These are phyloP conservation scores for Pyrenophora seminiperda DNA, from an alignment of 2,329 filamentous ascomycete species.

Conservation along the genomic window DNA sequence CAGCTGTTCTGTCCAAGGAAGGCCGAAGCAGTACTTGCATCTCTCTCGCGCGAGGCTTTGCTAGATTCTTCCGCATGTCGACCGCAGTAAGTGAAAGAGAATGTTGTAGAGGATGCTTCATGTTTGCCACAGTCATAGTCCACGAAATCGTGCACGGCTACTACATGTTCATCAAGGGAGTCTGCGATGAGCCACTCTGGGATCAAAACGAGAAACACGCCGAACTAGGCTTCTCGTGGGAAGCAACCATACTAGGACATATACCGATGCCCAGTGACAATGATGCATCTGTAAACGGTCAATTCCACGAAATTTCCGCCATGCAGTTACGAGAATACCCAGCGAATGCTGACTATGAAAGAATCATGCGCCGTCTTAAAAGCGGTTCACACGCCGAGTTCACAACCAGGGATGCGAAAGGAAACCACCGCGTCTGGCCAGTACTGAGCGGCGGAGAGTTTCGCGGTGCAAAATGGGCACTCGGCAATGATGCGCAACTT, in stretches of 20 bases:
- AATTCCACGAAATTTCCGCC: no score
- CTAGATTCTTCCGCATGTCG: background rate
- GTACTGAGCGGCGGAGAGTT: background rate
- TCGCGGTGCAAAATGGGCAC: conserved; percentile 11
- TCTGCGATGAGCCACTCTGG: conserved; percentile 21
- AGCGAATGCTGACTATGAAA: no score
- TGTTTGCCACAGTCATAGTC: conserved; percentile 22
- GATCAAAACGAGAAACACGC: conserved; percentile 7
- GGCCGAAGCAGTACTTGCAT: background rate
- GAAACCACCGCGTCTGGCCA: background rate
- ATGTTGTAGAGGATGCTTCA: conserved; percentile 14
- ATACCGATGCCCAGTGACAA: conserved; percentile 9
- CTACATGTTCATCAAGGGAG: conserved; percentile 14
- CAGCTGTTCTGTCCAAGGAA: background rate
- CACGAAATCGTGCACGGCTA: conserved; percentile 32
- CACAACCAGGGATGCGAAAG: background rate
- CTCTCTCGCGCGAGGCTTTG: background rate
- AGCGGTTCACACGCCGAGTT: background rate
- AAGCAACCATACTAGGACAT: conserved; percentile 9
- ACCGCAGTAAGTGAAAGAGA: background rate
- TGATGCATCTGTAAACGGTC: background rate
- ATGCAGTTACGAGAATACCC: no score
- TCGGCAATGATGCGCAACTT: background rate
- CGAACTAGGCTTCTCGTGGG: conserved; percentile 27
- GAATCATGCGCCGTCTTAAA: no score